Evolutionary conservation across 176 grass and related monocot species (phyloP), one percentile per base, ranked within the genome.

Genomic region (Poa annua): DNA sequence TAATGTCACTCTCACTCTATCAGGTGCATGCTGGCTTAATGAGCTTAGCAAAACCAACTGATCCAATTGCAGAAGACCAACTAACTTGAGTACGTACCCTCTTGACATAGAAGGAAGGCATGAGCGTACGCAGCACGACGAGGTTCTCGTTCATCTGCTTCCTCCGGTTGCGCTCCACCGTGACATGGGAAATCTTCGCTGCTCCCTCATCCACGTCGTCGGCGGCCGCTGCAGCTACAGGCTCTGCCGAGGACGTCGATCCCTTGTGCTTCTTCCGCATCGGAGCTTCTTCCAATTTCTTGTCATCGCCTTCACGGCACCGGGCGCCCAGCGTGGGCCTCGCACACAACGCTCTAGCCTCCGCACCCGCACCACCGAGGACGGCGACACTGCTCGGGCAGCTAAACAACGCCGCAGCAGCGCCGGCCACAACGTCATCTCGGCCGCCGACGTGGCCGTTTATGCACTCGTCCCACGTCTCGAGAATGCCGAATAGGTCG

Each of bases 141-240:
- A 96, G 84, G 80, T 96, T 57, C 66, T 91, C 90, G 84, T 92
- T 96, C 90, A 96, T 93, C 80, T 92, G 93, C 77, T 92, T 96
- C 82, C 93, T 80, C 81, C 93, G 79, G 83, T 92, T 96, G 48
- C 90, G 90, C 90, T 96, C 93, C 72, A 96, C 93, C 10, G 90
- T 66, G 83, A 96, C 87, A 75, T 96, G 93, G 34, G 88, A 76
- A 0, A 69, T 80, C 83, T 86, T 91, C 67, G 32, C 12, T 45
- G 16, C 55, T 3, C 19, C 64, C 7, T 56, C 82, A 1, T 45
- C 78, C 12, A 61, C 11, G 57, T 71, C 80, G 7, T 4, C 21
- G 3, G 32, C 41, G 17, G 39, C 38, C 41, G 2, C 25, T 33
- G 3, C 17, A 3, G 8, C 64, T 11, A 38, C 44, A 47, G 26